Evolutionary conservation across 169 alveolate species (phyloP).

Genomic region (Plasmodium yoelii): DNA sequence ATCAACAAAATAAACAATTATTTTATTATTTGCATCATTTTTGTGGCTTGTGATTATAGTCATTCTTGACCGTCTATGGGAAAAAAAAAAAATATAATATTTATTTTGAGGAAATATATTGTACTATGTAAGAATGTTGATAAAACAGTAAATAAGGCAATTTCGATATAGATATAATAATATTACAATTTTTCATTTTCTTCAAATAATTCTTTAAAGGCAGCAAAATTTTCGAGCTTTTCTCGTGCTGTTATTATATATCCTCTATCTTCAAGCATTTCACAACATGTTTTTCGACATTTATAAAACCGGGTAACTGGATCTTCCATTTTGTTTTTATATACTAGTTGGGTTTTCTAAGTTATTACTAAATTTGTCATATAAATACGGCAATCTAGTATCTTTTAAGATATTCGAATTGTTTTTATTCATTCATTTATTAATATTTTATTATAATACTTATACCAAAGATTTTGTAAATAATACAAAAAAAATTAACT

Average conservation of each 20-base stretch:
- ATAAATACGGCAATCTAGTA: too few relatives aligned
- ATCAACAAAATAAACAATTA: slow-evolving; percentile 93
- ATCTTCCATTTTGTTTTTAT: slow-evolving; percentile 88
- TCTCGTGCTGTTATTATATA: slow-evolving; percentile 90
- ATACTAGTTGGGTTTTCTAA: neutral
- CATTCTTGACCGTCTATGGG: slow-evolving; percentile 88
- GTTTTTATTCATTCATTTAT: too few relatives aligned
- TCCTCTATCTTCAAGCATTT: slow-evolving; percentile 94
- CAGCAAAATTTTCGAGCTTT: slow-evolving; percentile 87
- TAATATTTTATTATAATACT: too few relatives aligned
- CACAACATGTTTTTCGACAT: slow-evolving; percentile 92
- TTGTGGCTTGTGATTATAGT: slow-evolving; percentile 88
- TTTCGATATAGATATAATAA: neutral
- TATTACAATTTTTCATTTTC: slow-evolving; percentile 81
- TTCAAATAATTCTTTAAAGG: slow-evolving; percentile 89
- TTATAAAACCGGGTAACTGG: slow-evolving; percentile 89
- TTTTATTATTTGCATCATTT: slow-evolving; percentile 87
- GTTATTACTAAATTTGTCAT: too few relatives aligned
- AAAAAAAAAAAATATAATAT: slow-evolving; percentile 7
- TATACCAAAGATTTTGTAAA: too few relatives aligned
- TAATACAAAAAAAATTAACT: too few relatives aligned
- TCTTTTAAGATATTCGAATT: too few relatives aligned
- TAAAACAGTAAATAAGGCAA: neutral
- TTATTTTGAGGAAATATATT: neutral
- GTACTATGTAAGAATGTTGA: neutral